Evolutionary conservation across 768 basidiomycete species (phyloP).

Genomic region (Auricularia cornea): DNA sequence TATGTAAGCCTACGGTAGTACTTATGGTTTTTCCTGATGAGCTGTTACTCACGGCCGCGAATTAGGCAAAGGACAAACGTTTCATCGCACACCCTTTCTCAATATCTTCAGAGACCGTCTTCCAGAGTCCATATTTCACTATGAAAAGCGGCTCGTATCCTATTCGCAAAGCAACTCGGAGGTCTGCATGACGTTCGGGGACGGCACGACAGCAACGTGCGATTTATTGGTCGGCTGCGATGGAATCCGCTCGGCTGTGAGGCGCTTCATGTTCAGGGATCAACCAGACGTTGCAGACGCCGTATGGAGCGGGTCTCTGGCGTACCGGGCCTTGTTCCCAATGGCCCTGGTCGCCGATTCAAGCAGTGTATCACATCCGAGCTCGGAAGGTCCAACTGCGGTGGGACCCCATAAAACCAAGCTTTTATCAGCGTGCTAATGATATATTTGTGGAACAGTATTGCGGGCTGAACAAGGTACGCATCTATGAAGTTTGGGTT

Average conservation of each 20-base stretch:
- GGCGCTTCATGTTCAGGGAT: conserved; percentile 27
- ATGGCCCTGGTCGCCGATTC: conserved; percentile 36
- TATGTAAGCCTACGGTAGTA: too few relatives aligned
- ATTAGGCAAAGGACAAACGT: conserved; percentile 12
- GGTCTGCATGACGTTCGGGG: conserved; percentile 22
- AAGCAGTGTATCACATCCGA: conserved; percentile 19
- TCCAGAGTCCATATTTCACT: conserved; percentile 33
- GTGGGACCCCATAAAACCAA: not conserved
- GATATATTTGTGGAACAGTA: not conserved
- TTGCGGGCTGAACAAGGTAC: not conserved
- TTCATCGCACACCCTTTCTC: conserved; percentile 45
- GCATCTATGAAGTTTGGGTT: not conserved
- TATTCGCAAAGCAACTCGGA: conserved; percentile 31
- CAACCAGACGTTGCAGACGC: conserved; percentile 38
- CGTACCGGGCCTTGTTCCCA: conserved; percentile 53
- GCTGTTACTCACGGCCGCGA: not conserved
- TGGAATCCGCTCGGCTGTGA: conserved; percentile 24
- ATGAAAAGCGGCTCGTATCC: conserved; percentile 50
- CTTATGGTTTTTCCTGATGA: not conserved
- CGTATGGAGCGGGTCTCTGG: conserved; percentile 49
- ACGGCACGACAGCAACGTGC: conserved; percentile 19
- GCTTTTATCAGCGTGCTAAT: not conserved
- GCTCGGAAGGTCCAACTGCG: conserved; percentile 29
- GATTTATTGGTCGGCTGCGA: conserved; percentile 27
- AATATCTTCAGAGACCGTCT: conserved; percentile 38